Conservation (phyloP, 345 rosid species). For the Conringia planisiliqua region DNA sequence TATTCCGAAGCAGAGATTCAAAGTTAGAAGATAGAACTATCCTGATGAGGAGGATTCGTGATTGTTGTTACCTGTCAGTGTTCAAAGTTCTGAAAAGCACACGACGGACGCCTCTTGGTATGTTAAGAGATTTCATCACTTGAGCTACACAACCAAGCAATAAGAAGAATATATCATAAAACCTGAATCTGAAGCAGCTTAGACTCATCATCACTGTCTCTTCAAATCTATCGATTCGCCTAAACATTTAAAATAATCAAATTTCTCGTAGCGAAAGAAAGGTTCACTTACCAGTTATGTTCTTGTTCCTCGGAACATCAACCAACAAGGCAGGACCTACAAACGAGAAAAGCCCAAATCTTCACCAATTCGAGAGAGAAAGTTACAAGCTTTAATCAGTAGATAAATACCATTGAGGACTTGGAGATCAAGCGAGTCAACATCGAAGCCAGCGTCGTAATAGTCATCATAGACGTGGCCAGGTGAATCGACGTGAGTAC, state of each 20-base stretch:
- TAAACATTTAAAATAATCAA: background rate
- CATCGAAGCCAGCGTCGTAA: conserved; percentile 83
- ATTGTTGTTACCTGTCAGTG: conserved; percentile 65
- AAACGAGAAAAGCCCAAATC: background rate
- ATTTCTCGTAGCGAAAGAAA: background rate
- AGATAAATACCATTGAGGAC: conserved; percentile 51
- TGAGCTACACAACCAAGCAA: conserved; percentile 40
- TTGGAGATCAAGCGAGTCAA: conserved; percentile 77
- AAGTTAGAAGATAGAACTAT: background rate
- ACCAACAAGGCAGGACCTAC: conserved; percentile 55
- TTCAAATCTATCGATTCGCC: background rate
- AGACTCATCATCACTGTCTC: background rate
- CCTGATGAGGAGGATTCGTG: background rate
- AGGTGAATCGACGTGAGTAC: conserved; percentile 91
- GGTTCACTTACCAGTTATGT: conserved; percentile 49
- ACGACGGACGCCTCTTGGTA: conserved; percentile 74
- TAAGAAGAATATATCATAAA: too few species aligned
- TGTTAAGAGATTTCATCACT: conserved; percentile 68
- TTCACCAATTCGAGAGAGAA: background rate
- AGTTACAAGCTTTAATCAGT: background rate
- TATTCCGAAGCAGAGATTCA: background rate
- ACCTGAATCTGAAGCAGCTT: background rate
- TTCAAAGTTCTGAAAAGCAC: conserved; percentile 86
- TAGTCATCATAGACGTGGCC: conserved; percentile 75
- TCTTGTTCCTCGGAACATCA: conserved; percentile 55